Evolutionary conservation across 371 early-diverging fungal genomes (phyloP), one percentile per base, ranked within the genome.

Genomic region (Lichtheimia hyalospora): DNA sequence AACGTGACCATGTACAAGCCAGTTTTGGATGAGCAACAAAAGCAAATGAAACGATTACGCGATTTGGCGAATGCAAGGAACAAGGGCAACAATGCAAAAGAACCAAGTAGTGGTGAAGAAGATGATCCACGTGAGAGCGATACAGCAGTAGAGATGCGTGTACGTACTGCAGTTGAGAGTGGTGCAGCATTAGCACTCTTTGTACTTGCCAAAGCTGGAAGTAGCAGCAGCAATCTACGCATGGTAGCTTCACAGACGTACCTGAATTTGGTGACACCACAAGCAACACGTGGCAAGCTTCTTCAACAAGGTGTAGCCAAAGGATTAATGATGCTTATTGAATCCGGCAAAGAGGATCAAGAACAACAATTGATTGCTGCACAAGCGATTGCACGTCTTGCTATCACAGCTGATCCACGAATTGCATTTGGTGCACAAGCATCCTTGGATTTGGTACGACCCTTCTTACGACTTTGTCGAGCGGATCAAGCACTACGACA

Each of bases 321-420:
- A 7, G 70, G 79, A 0, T 74, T 97, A 34, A 60, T 91, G 18
- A 74, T 77, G 2, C 57, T 88, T 23, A 68, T 82, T 1, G 63
- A 55, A 16, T 52, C 74, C 12, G 42, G 43, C 1, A 56, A 76
- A 27, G 57, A 73, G 23, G 63, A 65, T 15, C 62, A 60, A 49
- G 48, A 57, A 1, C 58, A 54, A 0, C 64, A 79, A 1, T 28
- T 67, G 15, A 20, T 63, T 0, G 91, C 92, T 0, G 83, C 92
- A 0, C 94, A 94, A 44, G 93, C 96, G 1, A 73, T 96, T 43
- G 96, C 97, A 10, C 93, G 93, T 60, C 77, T 96, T 7, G 94
- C 93, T 20, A 95, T 96, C 56, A 92, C 96, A 1, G 81, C 90
- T 18, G 91, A 96, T 51, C 96, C 96, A 12, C 79, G 88, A 27